These are phyloP conservation scores for Lasiosphaeriaceae sp. DNA, from an alignment of 495 filamentous ascomycete species.

Conservation along the genomic window DNA sequence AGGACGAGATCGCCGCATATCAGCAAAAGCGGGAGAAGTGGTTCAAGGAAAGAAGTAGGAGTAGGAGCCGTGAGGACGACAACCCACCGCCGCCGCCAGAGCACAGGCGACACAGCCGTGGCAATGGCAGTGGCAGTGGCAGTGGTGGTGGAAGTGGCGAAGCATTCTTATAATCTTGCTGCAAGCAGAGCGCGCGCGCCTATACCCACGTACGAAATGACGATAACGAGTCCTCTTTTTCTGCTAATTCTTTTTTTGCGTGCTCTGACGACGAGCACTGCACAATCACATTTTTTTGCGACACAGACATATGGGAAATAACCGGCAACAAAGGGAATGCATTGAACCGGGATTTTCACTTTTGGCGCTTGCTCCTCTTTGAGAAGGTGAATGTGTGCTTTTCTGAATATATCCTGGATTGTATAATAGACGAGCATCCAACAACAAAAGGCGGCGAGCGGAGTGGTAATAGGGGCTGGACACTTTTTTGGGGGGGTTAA, in stretches of 20 bases:
- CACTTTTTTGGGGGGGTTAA: too few species aligned
- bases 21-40: background rate
- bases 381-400: too few species aligned
- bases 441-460: too few species aligned
- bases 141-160: conserved; percentile 1
- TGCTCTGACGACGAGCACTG: background rate
- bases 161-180: conserved; percentile 11
- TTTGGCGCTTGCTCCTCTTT: too few species aligned
- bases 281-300: background rate
- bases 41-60: conserved; percentile 1
- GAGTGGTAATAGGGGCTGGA: too few species aligned
- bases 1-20: conserved; percentile 1
- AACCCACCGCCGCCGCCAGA: background rate
- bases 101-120: background rate
- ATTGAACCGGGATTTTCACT: too few species aligned
- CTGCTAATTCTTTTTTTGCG: background rate
- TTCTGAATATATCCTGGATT: too few species aligned
- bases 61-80: background rate
- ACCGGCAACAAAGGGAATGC: too few species aligned
- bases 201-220: background rate
- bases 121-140: background rate
- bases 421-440: too few species aligned
- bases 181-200: background rate
- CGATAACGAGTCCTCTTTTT: background rate
- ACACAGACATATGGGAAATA: too few species aligned